Base-by-base conservation (phyloP, 768 basidiomycete species). In the Pleurotus giganteus region DNA sequence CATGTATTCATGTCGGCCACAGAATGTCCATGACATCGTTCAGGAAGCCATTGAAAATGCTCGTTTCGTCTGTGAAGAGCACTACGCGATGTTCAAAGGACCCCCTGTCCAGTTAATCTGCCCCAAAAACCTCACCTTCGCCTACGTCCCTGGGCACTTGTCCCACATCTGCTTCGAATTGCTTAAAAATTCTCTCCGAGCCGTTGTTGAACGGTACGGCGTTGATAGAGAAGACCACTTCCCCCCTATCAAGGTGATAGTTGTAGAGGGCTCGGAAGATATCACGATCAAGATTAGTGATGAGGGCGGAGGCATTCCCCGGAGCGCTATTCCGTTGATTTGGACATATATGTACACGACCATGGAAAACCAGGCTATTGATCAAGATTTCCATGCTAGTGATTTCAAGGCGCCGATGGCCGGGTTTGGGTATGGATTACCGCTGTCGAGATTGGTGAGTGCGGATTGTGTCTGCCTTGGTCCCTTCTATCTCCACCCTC, bases 261-360 rank as follows among this genome's bases (percentile, higher is more conserved):
- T 97, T 31, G 91, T 96, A 1, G 94, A 96, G 66, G 95, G 96
- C n/a, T 91, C 86, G 59, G 96, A 98, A 66, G 96, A 98, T 64
- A 97, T 98, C 63, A 98, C 96, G 2, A 93, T 99, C 80, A 99
- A 99, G 81, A 97, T 99, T 57, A 88, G 85, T 1, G 96, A 99
- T 65, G 96, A 99, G 68, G 96, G 96, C 2, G 96, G 96, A 0
- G 94, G 96, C 0, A 98, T 98, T 54, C 83, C 93, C 23, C 71
- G 93, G 75, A 71, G 88, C 57, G 91, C 92, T 0, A 88, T 98
- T 13, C 93, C 94, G 6, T 79, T 95, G 43, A 96, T 99, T 51
- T 99, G 97, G 97, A 99, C 96, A 55, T 98, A 94, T 69, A 96
- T 97, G 92, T 93, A 93, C 62, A 93, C 91, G 47, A 93, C 88